Evolutionary conservation across 2,329 filamentous ascomycete genomes (phyloP).

Genomic region (Catunica adiposa): DNA sequence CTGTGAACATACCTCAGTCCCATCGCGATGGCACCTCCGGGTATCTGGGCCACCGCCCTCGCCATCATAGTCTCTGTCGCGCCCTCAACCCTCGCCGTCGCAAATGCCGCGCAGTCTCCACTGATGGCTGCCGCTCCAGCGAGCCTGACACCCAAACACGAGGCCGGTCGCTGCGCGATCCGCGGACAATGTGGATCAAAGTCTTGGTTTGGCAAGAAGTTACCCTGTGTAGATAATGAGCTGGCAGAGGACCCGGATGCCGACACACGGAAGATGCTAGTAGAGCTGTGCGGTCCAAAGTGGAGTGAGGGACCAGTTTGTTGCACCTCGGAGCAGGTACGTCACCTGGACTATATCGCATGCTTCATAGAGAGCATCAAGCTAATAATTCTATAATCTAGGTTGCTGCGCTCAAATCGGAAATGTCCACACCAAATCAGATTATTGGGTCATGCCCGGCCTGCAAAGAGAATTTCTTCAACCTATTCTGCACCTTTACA

Average conservation of each 20-base stretch:
- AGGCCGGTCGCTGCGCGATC: constrained; percentile 77
- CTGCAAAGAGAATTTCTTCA: constrained; percentile 97
- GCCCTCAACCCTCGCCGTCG: neutral
- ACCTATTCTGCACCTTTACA: constrained; percentile 94
- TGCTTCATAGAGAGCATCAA: neutral
- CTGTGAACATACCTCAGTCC: neutral
- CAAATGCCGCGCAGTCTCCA: constrained; percentile 15
- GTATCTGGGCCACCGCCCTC: neutral
- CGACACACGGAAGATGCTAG: constrained; percentile 57
- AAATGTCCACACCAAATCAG: constrained; percentile 71
- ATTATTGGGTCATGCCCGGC: constrained; percentile 90
- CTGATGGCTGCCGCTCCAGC: neutral
- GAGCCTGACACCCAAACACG: constrained; percentile 46
- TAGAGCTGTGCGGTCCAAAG: constrained; percentile 70
- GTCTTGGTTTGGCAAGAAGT: constrained; percentile 71
- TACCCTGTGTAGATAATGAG: constrained; percentile 87
- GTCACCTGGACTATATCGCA: constrained; percentile 13
- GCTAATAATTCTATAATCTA: constrained; percentile 21
- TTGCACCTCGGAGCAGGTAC: constrained; percentile 63
- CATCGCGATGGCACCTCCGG: neutral
- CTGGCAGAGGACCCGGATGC: constrained; percentile 58
- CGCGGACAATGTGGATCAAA: constrained; percentile 84
- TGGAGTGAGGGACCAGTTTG: constrained; percentile 77
- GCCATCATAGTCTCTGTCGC: neutral
- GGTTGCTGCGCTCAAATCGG: constrained; percentile 65